Conservation (phyloP, 2,329 filamentous ascomycete genomes). For the Aurifilum marmelostoma region DNA sequence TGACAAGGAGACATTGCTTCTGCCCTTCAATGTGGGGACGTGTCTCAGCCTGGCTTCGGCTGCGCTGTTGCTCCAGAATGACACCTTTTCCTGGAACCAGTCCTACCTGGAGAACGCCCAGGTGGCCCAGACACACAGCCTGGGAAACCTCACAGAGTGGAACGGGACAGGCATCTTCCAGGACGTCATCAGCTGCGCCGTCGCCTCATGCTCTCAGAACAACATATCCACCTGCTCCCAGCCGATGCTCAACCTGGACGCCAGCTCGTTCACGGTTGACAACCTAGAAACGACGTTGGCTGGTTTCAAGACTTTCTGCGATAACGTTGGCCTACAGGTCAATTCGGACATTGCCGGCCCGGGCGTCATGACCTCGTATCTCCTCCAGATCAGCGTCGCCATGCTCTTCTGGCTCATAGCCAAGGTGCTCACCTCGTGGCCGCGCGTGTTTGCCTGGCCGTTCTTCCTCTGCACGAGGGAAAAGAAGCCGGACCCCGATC, state of each 20-base stretch:
- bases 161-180: slow-evolving; percentile 3
- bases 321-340: slow-evolving; percentile 1
- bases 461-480: background rate
- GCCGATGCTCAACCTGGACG: background rate
- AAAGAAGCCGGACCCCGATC: background rate
- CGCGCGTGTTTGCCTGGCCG: slow-evolving; percentile 10
- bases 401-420: slow-evolving; percentile 17
- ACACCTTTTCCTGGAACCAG: background rate
- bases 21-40: slow-evolving; percentile 16
- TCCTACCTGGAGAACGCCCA: background rate
- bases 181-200: slow-evolving; percentile 9
- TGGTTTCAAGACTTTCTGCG: background rate
- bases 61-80: slow-evolving; percentile 13
- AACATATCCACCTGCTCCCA: slow-evolving; percentile 8
- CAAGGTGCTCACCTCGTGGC: slow-evolving; percentile 7
- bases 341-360: slow-evolving; percentile 21
- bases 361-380: slow-evolving; percentile 18
- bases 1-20: slow-evolving; percentile 8
- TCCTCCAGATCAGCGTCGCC: slow-evolving; percentile 9
- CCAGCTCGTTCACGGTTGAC: background rate
- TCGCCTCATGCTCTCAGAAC: slow-evolving; percentile 8
- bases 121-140: background rate
- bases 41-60: slow-evolving; percentile 11
- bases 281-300: background rate
- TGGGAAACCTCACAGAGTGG: slow-evolving; percentile 17